A percentile compares a stretch with the other conserved stretches of the same genome.
These are phyloP conservation scores for Quercus aquifolioides DNA, from an alignment of 306 rosid genomes.

Conservation along the genomic window DNA sequence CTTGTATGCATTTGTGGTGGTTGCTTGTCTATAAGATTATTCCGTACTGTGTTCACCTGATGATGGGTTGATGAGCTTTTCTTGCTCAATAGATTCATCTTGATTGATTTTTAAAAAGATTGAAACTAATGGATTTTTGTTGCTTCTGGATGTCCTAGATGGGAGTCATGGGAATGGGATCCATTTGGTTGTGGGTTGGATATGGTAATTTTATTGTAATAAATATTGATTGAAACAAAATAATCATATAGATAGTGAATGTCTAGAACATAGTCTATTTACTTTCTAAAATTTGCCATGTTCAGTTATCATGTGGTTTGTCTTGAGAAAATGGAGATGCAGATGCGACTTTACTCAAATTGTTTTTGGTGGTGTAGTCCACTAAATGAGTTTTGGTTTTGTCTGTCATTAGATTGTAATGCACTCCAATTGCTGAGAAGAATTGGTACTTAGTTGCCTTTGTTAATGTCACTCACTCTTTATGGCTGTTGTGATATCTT, in stretches of 20 bases:
- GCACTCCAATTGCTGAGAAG: neutral
- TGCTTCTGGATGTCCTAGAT: too few species aligned
- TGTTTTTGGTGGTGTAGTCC: neutral
- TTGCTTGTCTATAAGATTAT: neutral
- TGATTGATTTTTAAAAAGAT: too few species aligned
- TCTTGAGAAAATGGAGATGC: neutral
- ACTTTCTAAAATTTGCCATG: neutral
- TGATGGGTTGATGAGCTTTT: neutral
- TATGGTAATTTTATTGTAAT: neutral
- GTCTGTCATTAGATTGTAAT: neutral
- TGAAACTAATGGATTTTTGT: neutral
- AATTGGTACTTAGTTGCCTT: neutral
- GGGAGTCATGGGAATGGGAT: too few species aligned
- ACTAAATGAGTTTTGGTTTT: neutral
- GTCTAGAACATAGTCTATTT: neutral
- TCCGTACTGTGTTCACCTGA: neutral
- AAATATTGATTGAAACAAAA: neutral
- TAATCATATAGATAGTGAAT: neutral
- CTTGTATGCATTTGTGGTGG: neutral
- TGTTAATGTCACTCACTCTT: neutral
- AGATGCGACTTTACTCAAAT: neutral
- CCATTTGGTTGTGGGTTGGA: too few species aligned
- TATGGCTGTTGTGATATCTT: neutral
- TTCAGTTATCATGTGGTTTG: neutral
- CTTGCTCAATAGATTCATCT: neutral